Base-by-base conservation (phyloP, 1,139 yeast genomes). In the Cylindricascospora bacillispora region DNA sequence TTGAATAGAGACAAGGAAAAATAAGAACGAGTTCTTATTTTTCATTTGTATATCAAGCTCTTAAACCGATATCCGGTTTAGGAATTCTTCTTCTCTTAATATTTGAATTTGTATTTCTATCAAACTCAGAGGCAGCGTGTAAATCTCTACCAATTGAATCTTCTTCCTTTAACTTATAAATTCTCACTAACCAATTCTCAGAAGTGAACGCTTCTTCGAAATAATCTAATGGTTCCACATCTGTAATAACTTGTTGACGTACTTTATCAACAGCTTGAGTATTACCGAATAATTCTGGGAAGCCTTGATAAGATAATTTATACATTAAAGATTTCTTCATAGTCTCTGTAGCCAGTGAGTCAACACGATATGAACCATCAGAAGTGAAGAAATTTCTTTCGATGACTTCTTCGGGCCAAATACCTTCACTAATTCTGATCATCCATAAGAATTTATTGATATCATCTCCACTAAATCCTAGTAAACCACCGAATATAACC, bases 341-440 rank as follows among this genome's bases (percentile, higher is more conserved):
- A 24, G 94, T 65, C 24, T 69, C 62, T 2, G 95, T 63, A 11
- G 98, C 98, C 21, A 63, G 64, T 35, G 67, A 70, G 54, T 89
- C 98, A 35, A 89, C 78, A 48, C 74, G 73, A 57, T 85, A 92
- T 56, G 85, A 95, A 35, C 97, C 95, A 33, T 70, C 60, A 6
- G 74, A 70, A 15, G 92, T 80, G 65, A 85, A 92, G 60, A 63
- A 92, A 43, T 76, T 71, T 40, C 93, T 65, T 59, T 92, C 98
- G 44, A 64, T 70, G 33, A 92, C 74, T 53, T 89, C 97, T 21
- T 89, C 97, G 1, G 99, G 99, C 99, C 99, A 92, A 39, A 92
- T 83, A 37, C 98, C 98, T 59, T 89, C 95, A n/a, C 95, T 73
- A 43, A 92, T 92, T 57, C 98, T 73, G 26, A 92, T 86, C 99